phyloP scores from a whole-genome alignment of 2,329 filamentous ascomycete species.

The Scleromitrula shiraiana region DNA sequence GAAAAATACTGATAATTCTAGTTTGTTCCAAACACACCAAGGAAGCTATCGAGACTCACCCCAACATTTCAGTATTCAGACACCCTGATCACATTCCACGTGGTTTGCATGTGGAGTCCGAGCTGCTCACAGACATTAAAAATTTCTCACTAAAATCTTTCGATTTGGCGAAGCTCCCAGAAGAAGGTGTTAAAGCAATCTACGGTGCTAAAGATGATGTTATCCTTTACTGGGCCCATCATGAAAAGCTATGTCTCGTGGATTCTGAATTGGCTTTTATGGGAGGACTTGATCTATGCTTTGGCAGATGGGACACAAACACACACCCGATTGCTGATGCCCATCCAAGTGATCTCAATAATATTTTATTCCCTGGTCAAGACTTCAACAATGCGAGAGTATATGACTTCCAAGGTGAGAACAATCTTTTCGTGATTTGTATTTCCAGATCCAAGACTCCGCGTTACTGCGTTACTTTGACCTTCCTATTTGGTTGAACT shows the following conservation, averaged over 20 bases:
- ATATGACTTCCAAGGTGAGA: slow-evolving; percentile 72
- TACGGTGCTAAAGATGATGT: slow-evolving; percentile 78
- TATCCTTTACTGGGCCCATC: slow-evolving; percentile 86
- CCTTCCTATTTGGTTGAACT: no score
- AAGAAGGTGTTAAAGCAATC: slow-evolving; percentile 65
- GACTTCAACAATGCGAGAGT: slow-evolving; percentile 88
- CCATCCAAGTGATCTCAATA: slow-evolving; percentile 68
- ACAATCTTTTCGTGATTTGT: no score
- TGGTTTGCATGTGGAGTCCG: slow-evolving; percentile 55
- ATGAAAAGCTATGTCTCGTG: slow-evolving; percentile 81
- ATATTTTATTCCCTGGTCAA: slow-evolving; percentile 78
- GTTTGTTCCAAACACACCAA: slow-evolving; percentile 70
- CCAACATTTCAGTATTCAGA: slow-evolving; percentile 81
- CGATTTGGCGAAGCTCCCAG: slow-evolving; percentile 56
- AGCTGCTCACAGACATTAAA: slow-evolving; percentile 58
- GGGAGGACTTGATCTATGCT: slow-evolving; percentile 83
- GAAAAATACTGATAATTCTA: slow-evolving; percentile 30
- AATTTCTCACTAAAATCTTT: slow-evolving; percentile 42
- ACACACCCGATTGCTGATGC: slow-evolving; percentile 70
- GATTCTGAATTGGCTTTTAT: slow-evolving; percentile 80
- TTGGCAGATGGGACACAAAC: slow-evolving; percentile 82
- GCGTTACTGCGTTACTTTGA: no score
- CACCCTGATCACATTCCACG: slow-evolving; percentile 84
- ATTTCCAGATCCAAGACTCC: no score
- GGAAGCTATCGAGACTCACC: slow-evolving; percentile 69